phyloP scores from a whole-genome alignment of 2,329 filamentous ascomycete genomes.

The Aspergillus aculeatus region DNA sequence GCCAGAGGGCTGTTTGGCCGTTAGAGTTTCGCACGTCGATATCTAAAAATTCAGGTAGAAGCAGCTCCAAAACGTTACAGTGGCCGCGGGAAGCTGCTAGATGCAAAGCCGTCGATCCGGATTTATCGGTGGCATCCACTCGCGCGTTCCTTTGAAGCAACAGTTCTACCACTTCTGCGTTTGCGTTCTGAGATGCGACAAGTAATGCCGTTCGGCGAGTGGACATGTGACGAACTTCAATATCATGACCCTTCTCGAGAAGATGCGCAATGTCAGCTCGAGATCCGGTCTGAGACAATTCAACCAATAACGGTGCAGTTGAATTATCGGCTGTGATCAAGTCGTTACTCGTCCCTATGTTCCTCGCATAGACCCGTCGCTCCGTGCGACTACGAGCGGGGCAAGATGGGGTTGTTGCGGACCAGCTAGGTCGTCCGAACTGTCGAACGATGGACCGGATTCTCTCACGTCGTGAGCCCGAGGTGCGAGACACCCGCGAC shows the following conservation, averaged over 20 bases:
- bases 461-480: conserved; percentile 22
- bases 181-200: conserved; percentile 42
- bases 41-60: conserved; percentile 28
- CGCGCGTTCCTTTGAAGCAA: conserved; percentile 33
- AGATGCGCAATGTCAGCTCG: conserved; percentile 35
- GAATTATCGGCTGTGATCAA: conserved; percentile 28
- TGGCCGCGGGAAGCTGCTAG: conserved; percentile 36
- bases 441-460: conserved; percentile 20
- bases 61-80: conserved; percentile 27
- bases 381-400: conserved; percentile 14
- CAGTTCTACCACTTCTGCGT: conserved; percentile 35
- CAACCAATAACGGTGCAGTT: conserved; percentile 35
- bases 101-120: conserved; percentile 32
- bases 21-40: conserved; percentile 32
- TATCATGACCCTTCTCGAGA: conserved; percentile 30
- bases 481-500: conserved; percentile 7
- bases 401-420: conserved; percentile 4
- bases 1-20: conserved; percentile 37
- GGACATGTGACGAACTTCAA: conserved; percentile 31
- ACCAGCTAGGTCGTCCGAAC: conserved; percentile 15
- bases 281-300: conserved; percentile 37
- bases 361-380: conserved; percentile 18
- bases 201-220: conserved; percentile 39
- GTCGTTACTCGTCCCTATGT: conserved; percentile 39
- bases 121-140: conserved; percentile 30